Evolutionary conservation across 352 stramenopile genomes (phyloP), one percentile per base, ranked within the genome.

Genomic region (Pythium monospermum): DNA sequence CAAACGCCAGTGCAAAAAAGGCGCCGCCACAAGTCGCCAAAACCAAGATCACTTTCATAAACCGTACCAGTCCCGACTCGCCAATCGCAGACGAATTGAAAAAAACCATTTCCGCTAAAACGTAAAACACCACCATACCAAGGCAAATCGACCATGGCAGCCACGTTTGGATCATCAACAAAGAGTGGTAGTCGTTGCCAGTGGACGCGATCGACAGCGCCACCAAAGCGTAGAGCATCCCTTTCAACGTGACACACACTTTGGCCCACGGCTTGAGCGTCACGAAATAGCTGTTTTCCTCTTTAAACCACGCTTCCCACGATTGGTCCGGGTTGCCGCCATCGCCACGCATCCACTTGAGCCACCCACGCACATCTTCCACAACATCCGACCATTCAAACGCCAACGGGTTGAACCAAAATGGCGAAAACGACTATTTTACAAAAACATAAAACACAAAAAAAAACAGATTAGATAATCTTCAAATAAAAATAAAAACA

Each of bases 391-490:
- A 85, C 87, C 89, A 98, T 45, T 97, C 89, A 56, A 97, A 97
- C n/a, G 86, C 95, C 21, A 97, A 68, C 26, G 92, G 92, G 55
- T 98, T 98, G 71, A 98, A 98, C 92, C 92, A 98, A 69, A 98
- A 97, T 18, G 92, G 92, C 53, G 87, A 94, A 13, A 88, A 90
- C 30, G 96, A 68, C 60, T 68, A 16, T 19, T 11, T 12, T 8
- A n/a, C 12, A 15, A 26, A 52, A 33, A 53, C n/a, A 48, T 30
- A 48, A 5, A 53, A 22, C n/a, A n/a, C 18, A 26, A 3, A 16
- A 49, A 42, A 2, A 18, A 57, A 8, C 33, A 56, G 4, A 27
- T 36, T 8, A 50, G 49, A 31, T 40, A n/a, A 40, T 57, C 5
- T 54, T 27, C 30, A 47, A 32, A 32, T 19, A 16, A 33, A 39